phyloP scores from a whole-genome alignment of 2,329 filamentous ascomycete species.

The Colletotrichum lindemuthianum region DNA sequence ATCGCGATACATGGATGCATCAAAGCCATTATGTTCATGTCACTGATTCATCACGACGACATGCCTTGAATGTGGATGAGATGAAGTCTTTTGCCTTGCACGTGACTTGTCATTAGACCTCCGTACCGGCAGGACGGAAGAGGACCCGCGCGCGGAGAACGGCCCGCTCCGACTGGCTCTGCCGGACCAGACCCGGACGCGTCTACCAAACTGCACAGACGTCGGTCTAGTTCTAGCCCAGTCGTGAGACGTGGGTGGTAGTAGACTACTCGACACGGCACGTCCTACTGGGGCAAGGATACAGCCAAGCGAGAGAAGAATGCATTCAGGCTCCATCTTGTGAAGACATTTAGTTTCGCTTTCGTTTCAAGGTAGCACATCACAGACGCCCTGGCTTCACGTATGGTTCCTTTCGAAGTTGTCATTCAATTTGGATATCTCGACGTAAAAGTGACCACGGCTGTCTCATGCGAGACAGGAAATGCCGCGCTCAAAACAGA shows the following conservation, averaged over 20 bases:
- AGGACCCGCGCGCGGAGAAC: conserved; percentile 9
- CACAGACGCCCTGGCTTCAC: neutral
- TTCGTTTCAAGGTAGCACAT: neutral
- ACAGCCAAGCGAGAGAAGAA: too few species aligned
- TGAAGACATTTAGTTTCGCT: too few species aligned
- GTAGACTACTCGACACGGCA: neutral
- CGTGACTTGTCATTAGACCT: too few species aligned
- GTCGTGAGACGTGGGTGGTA: neutral
- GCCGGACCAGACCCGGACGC: too few species aligned
- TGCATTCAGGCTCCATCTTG: too few species aligned
- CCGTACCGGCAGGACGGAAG: neutral
- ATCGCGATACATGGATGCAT: too few species aligned
- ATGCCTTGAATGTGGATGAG: too few species aligned
- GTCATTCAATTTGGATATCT: conserved; percentile 27
- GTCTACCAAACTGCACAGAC: conserved; percentile 1
- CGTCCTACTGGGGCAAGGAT: too few species aligned
- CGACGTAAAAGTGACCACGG: conserved; percentile 5
- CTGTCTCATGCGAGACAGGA: neutral
- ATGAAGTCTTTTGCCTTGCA: too few species aligned
- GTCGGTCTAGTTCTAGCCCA: neutral
- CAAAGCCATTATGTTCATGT: too few species aligned
- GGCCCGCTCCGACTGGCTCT: conserved; percentile 11
- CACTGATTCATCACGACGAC: too few species aligned
- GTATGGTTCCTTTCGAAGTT: neutral
- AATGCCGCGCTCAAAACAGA: conserved; percentile 27